phyloP scores from a whole-genome alignment of 2,329 filamentous ascomycete genomes.

The Exophiala sideris region DNA sequence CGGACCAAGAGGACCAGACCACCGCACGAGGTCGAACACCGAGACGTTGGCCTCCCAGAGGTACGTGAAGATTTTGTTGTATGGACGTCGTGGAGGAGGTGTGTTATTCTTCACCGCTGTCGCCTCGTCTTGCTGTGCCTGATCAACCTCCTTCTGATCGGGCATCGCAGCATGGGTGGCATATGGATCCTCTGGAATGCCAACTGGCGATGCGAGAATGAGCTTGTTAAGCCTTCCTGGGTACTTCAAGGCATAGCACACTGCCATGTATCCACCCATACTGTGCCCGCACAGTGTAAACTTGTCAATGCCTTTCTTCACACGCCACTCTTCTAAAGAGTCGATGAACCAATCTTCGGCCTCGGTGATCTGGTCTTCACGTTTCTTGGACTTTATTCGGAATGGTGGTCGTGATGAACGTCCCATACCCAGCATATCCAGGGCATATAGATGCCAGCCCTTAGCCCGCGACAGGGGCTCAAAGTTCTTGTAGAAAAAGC shows the following conservation, averaged over 20 bases:
- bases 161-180: constrained; percentile 78
- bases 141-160: constrained; percentile 73
- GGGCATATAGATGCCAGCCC: constrained; percentile 85
- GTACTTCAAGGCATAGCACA: constrained; percentile 94
- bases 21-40: constrained; percentile 85
- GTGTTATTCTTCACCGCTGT: constrained; percentile 42
- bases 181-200: constrained; percentile 90
- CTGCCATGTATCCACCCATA: constrained; percentile 88
- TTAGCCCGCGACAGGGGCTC: constrained; percentile 74
- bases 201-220: constrained; percentile 89
- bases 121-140: constrained; percentile 61
- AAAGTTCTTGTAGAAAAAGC: constrained; percentile 98
- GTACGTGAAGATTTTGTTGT: constrained; percentile 85
- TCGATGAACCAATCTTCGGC: constrained; percentile 96
- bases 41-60: constrained; percentile 97
- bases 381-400: constrained; percentile 77
- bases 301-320: constrained; percentile 80
- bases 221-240: constrained; percentile 92
- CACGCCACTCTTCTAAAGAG: constrained; percentile 91
- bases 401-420: constrained; percentile 81
- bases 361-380: constrained; percentile 75
- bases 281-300: constrained; percentile 94
- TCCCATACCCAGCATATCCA: constrained; percentile 96
- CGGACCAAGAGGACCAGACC: constrained; percentile 84
- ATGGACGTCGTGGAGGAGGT: constrained; percentile 55